Percentiles rank a stretch among this genome's conserved stretches.
Evolutionary conservation across 345 rosid genomes (phyloP).

Genomic region (Bruguiera gymnorhiza): DNA sequence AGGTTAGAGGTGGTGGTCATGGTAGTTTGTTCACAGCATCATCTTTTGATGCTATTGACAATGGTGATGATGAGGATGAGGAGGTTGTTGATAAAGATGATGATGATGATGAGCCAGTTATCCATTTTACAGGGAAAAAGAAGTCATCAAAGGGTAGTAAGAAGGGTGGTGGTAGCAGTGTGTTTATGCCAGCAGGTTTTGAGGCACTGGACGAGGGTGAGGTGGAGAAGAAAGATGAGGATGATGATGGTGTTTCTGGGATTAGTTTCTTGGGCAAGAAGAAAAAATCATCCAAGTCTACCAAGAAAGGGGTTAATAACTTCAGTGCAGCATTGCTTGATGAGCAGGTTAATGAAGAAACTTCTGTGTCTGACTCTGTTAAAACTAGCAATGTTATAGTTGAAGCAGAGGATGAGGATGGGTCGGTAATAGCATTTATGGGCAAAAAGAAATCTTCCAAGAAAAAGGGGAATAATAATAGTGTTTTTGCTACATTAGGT

Average conservation of each 20-base stretch:
- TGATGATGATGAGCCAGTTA: slow-evolving; percentile 35
- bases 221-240: slow-evolving; percentile 32
- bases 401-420: slow-evolving; percentile 39
- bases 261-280: slow-evolving; percentile 68
- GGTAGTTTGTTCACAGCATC: slow-evolving; percentile 37
- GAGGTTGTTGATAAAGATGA: slow-evolving; percentile 16
- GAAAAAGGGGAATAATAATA: slow-evolving; percentile 46
- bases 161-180: slow-evolving; percentile 22
- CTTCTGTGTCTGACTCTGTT: slow-evolving; percentile 29
- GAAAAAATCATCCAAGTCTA: slow-evolving; percentile 69
- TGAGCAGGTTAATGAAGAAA: slow-evolving; percentile 46
- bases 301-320: slow-evolving; percentile 50
- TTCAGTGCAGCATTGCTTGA: slow-evolving; percentile 53
- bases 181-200: slow-evolving; percentile 24
- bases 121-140: slow-evolving; percentile 46
- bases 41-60: slow-evolving; percentile 49
- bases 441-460: slow-evolving; percentile 78
- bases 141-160: slow-evolving; percentile 46
- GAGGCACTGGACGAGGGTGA: slow-evolving; percentile 35
- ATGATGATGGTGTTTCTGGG: slow-evolving; percentile 29
- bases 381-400: slow-evolving; percentile 20
- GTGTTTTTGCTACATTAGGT: slow-evolving; percentile 30
- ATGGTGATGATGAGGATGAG: slow-evolving; percentile 32
- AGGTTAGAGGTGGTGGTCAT: slow-evolving; percentile 6
- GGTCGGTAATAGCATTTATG: slow-evolving; percentile 33